phyloP scores from a whole-genome alignment of 192 early-diverging fungal genomes.

The Gamsiella multidivaricata region DNA sequence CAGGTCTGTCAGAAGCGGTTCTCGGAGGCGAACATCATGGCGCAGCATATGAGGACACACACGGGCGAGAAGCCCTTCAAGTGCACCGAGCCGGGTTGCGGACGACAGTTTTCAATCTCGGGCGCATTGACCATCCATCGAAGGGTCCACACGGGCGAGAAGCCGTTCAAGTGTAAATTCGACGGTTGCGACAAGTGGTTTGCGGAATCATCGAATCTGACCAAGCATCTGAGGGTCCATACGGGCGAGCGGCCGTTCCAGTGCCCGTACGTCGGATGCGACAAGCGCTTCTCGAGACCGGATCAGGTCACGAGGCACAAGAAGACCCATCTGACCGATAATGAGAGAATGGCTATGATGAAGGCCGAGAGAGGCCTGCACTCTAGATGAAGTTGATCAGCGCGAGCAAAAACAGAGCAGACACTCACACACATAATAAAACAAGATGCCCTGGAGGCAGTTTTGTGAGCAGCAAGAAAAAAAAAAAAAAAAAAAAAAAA shows the following conservation, averaged over 20 bases:
- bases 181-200: constrained; percentile 64
- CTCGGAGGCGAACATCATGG: constrained; percentile 81
- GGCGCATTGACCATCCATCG: constrained; percentile 75
- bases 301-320: constrained; percentile 59
- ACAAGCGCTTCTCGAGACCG: constrained; percentile 60
- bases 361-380: constrained; percentile 5
- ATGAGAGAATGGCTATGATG: constrained; percentile 4
- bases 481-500: not conserved
- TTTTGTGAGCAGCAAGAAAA: not conserved
- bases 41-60: constrained; percentile 78
- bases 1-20: constrained; percentile 80
- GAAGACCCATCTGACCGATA: constrained; percentile 19
- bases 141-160: constrained; percentile 71
- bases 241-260: constrained; percentile 75
- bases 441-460: not conserved
- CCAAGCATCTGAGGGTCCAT: constrained; percentile 64
- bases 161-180: constrained; percentile 61
- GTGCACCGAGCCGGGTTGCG: constrained; percentile 71
- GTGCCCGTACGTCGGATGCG: constrained; percentile 59
- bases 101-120: constrained; percentile 73
- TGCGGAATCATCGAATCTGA: constrained; percentile 65
- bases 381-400: not conserved
- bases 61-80: constrained; percentile 79
- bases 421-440: not conserved
- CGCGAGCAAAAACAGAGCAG: too few relatives aligned